Conservation (phyloP, 495 filamentous ascomycete genomes). For the Talaromyces adpressus region DNA sequence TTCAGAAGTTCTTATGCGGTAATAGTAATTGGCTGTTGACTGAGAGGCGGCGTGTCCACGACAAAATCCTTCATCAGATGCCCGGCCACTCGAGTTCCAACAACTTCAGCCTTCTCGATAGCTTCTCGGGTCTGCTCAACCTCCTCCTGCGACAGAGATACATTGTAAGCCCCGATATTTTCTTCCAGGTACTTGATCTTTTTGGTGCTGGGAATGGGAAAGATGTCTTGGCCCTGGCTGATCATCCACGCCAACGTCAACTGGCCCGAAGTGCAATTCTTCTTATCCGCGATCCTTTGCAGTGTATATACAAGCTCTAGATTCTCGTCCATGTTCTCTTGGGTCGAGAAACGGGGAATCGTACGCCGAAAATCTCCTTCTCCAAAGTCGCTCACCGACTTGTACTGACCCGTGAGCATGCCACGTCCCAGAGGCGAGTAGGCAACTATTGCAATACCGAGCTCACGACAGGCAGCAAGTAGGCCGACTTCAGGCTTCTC, state of each 20-base stretch:
- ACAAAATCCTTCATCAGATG: too few species aligned
- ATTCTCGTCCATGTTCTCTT: conserved; percentile 38
- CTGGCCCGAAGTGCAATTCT: conserved; percentile 38
- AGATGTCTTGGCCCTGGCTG: conserved; percentile 47
- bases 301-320: conserved; percentile 31
- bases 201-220: conserved; percentile 54
- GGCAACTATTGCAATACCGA: conserved; percentile 39
- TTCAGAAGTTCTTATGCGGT: too few species aligned
- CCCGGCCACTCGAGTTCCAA: conserved; percentile 26
- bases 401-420: conserved; percentile 30
- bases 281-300: conserved; percentile 29
- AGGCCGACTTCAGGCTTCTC: conserved; percentile 12
- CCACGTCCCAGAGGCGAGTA: conserved; percentile 44
- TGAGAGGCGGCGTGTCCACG: too few species aligned
- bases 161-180: conserved; percentile 40
- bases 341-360: conserved; percentile 31
- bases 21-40: too few species aligned
- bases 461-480: conserved; percentile 35
- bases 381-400: conserved; percentile 26
- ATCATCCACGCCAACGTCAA: conserved; percentile 49
- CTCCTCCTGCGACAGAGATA: conserved; percentile 39
- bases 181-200: conserved; percentile 50
- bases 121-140: conserved; percentile 30
- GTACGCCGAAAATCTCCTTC: conserved; percentile 27
- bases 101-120: conserved; percentile 6